Base-by-base conservation (phyloP, 2,329 filamentous ascomycete genomes). In the Phaeosphaeria sp. region DNA sequence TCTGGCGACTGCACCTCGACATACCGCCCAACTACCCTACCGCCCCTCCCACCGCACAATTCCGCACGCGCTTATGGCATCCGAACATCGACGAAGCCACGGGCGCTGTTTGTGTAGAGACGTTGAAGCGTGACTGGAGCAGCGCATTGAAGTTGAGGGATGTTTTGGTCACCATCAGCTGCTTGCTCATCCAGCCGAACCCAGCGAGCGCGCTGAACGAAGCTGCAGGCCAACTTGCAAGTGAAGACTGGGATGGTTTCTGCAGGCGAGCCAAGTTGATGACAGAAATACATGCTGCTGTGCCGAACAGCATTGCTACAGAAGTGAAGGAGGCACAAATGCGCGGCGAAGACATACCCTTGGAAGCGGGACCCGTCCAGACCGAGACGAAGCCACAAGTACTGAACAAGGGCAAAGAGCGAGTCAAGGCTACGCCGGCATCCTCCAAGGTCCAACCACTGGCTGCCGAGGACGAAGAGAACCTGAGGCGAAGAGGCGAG, bases 71-170 rank as follows among this genome's bases (percentile, higher is more conserved):
- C 6, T 84, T 89, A 61, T 89, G 86, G 81, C 87, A 89, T 64
- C 87, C 87, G 0, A 89, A 89, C 65, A 84, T 89, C 49, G 86
- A 89, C 60, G 84, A 87, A 51, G 77, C 79, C n/a, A 85, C 83
- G 0, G 87, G 87, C 5, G 83, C 83, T 0, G 85, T 89, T 2
- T 89, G 87, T 59, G 84, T 89, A 2, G 87, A 89, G 75, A 89
- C 87, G 2, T 68, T 89, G 45, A 89, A 89, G 76, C 79, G 85
- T 47, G 87, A 88, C 65, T 89, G 87, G 87, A 82, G 84, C 56
- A 76, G 80, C 15, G 83, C 78, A 25, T 73, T 89, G 61, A 88
- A 84, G 24, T 69, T 89, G 49, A 77, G 84, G 47, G 85, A 89
- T 75, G 85, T 89, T 2, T 74, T 89, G 18, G 74, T 83, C 21